phyloP scores from a whole-genome alignment of 1,284 basidiomycete genomes.

The Apiotrichum veenhuisii region DNA sequence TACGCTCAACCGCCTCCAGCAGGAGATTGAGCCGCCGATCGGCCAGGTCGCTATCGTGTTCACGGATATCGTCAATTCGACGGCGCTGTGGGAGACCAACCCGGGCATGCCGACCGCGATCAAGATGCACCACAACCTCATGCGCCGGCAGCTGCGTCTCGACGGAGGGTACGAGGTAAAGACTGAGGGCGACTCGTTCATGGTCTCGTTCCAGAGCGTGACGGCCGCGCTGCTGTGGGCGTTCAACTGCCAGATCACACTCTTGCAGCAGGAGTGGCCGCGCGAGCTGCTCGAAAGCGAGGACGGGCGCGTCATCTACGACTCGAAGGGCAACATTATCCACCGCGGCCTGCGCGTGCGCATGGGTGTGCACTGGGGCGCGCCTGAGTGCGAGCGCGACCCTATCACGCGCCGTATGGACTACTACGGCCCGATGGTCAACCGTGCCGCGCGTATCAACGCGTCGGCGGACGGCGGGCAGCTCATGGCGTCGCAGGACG shows the following conservation, averaged over 20 bases:
- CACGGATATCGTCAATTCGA: slow-evolving; percentile 97
- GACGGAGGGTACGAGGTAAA: slow-evolving; percentile 99
- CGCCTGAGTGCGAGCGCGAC: slow-evolving; percentile 87
- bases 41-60: slow-evolving; percentile 94
- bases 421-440: slow-evolving; percentile 91
- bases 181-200: slow-evolving; percentile 98
- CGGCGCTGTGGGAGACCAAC: slow-evolving; percentile 95
- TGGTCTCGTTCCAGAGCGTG: slow-evolving; percentile 93
- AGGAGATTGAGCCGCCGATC: slow-evolving; percentile 79
- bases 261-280: slow-evolving; percentile 88
- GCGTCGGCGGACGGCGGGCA: slow-evolving; percentile 87
- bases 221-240: slow-evolving; percentile 88
- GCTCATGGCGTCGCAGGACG: slow-evolving; percentile 87
- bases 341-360: slow-evolving; percentile 88
- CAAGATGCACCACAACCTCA: slow-evolving; percentile 81
- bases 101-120: slow-evolving; percentile 95
- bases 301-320: slow-evolving; percentile 79
- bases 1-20: slow-evolving; percentile 60
- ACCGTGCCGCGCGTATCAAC: slow-evolving; percentile 82
- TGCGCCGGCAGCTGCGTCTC: slow-evolving; percentile 79
- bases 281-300: slow-evolving; percentile 88
- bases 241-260: slow-evolving; percentile 78
- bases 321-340: slow-evolving; percentile 66
- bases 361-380: slow-evolving; percentile 96
- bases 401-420: slow-evolving; percentile 96